Conservation (phyloP, 352 stramenopile genomes). For the Stephanocyclus meneghinianus region DNA sequence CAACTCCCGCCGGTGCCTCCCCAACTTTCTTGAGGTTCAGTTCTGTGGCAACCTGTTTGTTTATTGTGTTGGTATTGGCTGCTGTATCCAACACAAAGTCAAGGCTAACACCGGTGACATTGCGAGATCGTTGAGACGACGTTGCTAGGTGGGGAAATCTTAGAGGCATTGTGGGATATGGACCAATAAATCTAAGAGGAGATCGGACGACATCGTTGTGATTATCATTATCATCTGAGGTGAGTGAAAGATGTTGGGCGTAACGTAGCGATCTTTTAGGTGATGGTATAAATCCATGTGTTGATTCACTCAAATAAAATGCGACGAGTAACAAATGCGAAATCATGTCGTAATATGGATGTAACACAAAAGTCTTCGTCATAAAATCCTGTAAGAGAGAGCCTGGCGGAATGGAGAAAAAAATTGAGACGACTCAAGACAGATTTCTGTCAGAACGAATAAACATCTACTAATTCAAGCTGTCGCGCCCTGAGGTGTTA, state of each 20-base stretch:
- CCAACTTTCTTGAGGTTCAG: slow-evolving; percentile 62
- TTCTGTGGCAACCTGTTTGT: slow-evolving; percentile 63
- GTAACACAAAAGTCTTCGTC: no score
- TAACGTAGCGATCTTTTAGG: background rate
- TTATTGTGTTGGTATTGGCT: slow-evolving; percentile 76
- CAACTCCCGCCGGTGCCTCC: slow-evolving; percentile 55
- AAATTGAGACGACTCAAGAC: no score
- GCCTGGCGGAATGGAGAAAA: no score
- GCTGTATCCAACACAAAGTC: slow-evolving; percentile 79
- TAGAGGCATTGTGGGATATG: slow-evolving; percentile 48
- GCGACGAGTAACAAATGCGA: background rate
- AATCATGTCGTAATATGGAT: background rate
- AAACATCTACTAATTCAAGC: no score
- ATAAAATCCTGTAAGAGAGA: no score
- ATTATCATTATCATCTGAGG: background rate
- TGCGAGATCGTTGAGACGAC: slow-evolving; percentile 52
- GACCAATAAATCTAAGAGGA: slow-evolving; percentile 61
- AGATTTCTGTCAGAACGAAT: no score
- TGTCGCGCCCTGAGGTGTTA: no score
- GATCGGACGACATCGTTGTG: slow-evolving; percentile 27
- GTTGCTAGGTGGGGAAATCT: slow-evolving; percentile 63
- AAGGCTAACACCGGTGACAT: slow-evolving; percentile 63
- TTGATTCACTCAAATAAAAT: background rate
- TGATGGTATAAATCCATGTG: background rate
- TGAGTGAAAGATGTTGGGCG: background rate